Conservation (phyloP, 768 basidiomycete genomes). For the Glaciozyma martinii region DNA sequence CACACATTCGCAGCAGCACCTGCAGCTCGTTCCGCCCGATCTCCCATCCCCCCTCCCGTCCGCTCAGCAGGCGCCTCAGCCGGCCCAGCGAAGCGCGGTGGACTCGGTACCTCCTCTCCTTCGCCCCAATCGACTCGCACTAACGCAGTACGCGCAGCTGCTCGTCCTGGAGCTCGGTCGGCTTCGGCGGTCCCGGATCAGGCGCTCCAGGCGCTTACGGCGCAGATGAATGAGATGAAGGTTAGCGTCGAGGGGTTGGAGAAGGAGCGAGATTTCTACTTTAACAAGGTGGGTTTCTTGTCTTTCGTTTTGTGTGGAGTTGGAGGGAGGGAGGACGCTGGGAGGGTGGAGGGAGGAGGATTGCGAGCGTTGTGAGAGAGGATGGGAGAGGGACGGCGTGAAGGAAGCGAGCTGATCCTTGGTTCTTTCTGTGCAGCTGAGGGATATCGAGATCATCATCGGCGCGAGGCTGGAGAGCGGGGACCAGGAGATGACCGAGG, state of each 20-base stretch:
- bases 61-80: no score
- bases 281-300: slow-evolving; percentile 66
- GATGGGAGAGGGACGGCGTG: not conserved
- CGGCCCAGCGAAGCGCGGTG: not conserved
- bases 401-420: not conserved
- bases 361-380: no score
- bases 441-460: slow-evolving; percentile 90
- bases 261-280: slow-evolving; percentile 98
- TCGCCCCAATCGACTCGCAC: not conserved
- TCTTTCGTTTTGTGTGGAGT: not conserved
- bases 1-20: not conserved
- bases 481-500: slow-evolving; percentile 50
- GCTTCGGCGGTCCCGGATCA: slow-evolving; percentile 47
- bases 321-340: no score
- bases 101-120: not conserved
- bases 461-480: slow-evolving; percentile 64
- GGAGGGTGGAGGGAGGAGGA: not conserved
- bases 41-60: no score
- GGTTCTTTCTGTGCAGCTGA: slow-evolving; percentile 54
- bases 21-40: no score
- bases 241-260: slow-evolving; percentile 78
- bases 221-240: slow-evolving; percentile 72
- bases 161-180: not conserved
- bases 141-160: not conserved
- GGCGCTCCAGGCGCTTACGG: slow-evolving; percentile 57